Percentiles rank a stretch among this genome's conserved stretches.
These are phyloP conservation scores for Thelonectria discophora DNA, from an alignment of 2,329 filamentous ascomycete genomes.

Conservation along the genomic window DNA sequence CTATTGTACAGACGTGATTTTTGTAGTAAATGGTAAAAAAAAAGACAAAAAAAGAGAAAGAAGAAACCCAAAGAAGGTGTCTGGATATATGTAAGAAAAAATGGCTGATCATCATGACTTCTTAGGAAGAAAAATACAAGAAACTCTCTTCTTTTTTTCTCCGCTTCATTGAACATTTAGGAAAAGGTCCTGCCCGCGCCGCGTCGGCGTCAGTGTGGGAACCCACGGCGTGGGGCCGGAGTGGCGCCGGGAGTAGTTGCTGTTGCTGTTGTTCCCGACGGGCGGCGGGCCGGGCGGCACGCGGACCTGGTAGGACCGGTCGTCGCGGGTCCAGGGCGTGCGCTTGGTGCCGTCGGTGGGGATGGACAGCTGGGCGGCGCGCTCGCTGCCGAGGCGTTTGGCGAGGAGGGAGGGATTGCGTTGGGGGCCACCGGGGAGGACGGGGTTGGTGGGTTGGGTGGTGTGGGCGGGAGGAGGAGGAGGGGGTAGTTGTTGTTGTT, in stretches of 20 bases:
- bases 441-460: neutral
- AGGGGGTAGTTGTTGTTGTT: no score
- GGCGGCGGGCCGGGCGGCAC: neutral
- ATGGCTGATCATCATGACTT: slow-evolving; percentile 18
- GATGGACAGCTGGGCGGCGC: slow-evolving; percentile 57
- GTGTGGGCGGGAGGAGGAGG: neutral
- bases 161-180: slow-evolving; percentile 59
- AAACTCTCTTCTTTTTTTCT: no score
- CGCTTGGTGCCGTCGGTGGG: slow-evolving; percentile 32
- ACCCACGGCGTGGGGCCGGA: slow-evolving; percentile 47
- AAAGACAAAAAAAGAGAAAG: slow-evolving; percentile 19
- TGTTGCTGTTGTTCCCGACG: no score
- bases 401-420: slow-evolving; percentile 57
- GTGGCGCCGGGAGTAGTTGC: no score
- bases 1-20: slow-evolving; percentile 37
- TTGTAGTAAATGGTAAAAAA: slow-evolving; percentile 6
- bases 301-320: neutral
- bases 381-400: slow-evolving; percentile 61
- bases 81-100: slow-evolving; percentile 14
- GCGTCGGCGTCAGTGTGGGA: slow-evolving; percentile 72
- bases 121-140: neutral
- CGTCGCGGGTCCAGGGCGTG: slow-evolving; percentile 32
- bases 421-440: slow-evolving; percentile 12
- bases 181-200: slow-evolving; percentile 72
- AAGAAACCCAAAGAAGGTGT: slow-evolving; percentile 16